These are phyloP conservation scores for Silene uniflora DNA, from an alignment of 148 eudicot species.

Conservation along the genomic window DNA sequence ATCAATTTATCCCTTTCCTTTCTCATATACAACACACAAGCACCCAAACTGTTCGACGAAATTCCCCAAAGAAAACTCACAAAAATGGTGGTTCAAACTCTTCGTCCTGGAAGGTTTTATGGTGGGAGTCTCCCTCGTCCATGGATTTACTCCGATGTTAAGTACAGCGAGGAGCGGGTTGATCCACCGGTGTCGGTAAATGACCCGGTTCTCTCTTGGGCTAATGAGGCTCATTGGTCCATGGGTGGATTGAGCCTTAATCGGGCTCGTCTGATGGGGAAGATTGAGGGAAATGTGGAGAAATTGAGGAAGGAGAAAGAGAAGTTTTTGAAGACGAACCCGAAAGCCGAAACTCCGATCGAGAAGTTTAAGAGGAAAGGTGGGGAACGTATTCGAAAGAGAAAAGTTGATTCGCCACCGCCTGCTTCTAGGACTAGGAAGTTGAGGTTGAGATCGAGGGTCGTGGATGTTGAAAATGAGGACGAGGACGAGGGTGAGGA, in stretches of 20 bases:
- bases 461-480: neutral
- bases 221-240: slow-evolving; percentile 87
- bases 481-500: slow-evolving; percentile 16
- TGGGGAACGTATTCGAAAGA: neutral
- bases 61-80: slow-evolving; percentile 5
- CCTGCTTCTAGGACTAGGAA: slow-evolving; percentile 51
- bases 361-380: neutral
- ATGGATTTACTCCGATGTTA: slow-evolving; percentile 56
- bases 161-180: slow-evolving; percentile 47
- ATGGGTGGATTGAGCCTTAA: slow-evolving; percentile 76
- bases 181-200: slow-evolving; percentile 64
- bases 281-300: slow-evolving; percentile 62
- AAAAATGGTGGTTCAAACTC: slow-evolving; percentile 49
- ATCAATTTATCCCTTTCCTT: neutral
- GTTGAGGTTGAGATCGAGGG: slow-evolving; percentile 7
- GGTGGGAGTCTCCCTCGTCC: slow-evolving; percentile 87
- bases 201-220: slow-evolving; percentile 73
- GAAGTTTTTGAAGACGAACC: slow-evolving; percentile 1
- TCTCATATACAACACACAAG: too few relatives aligned
- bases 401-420: slow-evolving; percentile 38
- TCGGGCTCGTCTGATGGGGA: slow-evolving; percentile 78
- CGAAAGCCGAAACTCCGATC: slow-evolving; percentile 4
- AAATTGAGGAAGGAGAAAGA: slow-evolving; percentile 52
- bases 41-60: slow-evolving; percentile 21
- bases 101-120: slow-evolving; percentile 78